A percentile compares a stretch with the other conserved stretches of the same genome.
Conservation (phyloP, 2,329 filamentous ascomycete genomes). For the Teratosphaeria viscida region DNA sequence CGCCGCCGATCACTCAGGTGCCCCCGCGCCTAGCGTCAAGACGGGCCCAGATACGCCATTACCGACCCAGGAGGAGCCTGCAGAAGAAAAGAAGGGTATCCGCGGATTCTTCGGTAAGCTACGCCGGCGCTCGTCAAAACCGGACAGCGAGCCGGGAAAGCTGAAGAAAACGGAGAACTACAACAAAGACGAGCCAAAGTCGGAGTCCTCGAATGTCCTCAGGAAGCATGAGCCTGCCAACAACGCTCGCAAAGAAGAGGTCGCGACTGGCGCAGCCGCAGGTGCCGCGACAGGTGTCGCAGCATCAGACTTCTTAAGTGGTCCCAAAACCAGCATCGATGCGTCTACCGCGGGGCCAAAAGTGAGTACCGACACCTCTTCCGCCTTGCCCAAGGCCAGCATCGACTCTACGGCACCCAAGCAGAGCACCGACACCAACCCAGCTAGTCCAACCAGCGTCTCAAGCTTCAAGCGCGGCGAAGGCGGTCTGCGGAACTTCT, state of each 20-base stretch:
- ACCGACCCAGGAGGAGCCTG: neutral
- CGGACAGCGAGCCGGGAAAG: conserved; percentile 9
- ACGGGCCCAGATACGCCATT: neutral
- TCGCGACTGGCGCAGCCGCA: conserved; percentile 1
- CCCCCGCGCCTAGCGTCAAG: conserved; percentile 6
- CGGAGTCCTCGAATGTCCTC: neutral
- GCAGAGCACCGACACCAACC: neutral
- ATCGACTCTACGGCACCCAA: neutral
- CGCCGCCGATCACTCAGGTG: neutral
- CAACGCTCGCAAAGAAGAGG: conserved; percentile 1
- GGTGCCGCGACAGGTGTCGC: conserved; percentile 1
- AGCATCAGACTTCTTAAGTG: neutral
- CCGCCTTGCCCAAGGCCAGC: neutral
- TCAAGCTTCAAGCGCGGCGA: conserved; percentile 17
- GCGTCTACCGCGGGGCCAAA: neutral
- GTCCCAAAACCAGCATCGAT: neutral
- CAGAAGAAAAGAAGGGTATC: conserved; percentile 16
- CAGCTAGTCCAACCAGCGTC: conserved; percentile 8
- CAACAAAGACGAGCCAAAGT: neutral
- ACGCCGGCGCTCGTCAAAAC: conserved; percentile 9
- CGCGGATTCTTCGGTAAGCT: conserved; percentile 22
- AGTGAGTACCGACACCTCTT: neutral
- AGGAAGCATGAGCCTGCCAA: neutral
- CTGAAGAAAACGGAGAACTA: neutral
- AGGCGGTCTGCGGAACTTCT: conserved; percentile 6